Evolutionary conservation across 2,329 filamentous ascomycete genomes (phyloP), one percentile per base, ranked within the genome.

Genomic region (Fusarium clavum): DNA sequence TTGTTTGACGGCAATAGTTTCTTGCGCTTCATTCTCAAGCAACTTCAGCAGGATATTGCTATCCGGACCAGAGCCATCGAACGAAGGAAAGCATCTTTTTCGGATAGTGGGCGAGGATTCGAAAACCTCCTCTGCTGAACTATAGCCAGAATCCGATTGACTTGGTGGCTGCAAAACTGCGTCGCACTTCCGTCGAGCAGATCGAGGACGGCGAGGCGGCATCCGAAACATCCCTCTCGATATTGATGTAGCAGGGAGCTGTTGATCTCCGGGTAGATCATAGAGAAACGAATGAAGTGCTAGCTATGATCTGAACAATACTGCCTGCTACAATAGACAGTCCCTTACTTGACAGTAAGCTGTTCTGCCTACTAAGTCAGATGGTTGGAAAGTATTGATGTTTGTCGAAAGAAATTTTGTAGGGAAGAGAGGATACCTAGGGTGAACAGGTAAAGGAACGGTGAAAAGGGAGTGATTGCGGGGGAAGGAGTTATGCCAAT

Each of bases 91-190:
- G 20, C 29, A 57, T 29, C 45, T 58, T 20, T 43, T 48, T 22
- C 44, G 71, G 20, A 27, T 43, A 20, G 14, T 44, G 6, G 57
- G 55, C 6, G 63, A 61, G 14, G 38, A 24, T 41, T 48, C 49
- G 24, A 64, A 57, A 5, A 67, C 68, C 24, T 69, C 64, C 13
- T 78, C 76, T 32, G 65, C 43, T 25, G 78, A 77, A 34, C 67
- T 63, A 51, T 80, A 80, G 18, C 74, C 77, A 20, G 78, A 78
- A 41, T 78, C 78, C 18, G 64, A 52, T 6, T 73, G 72, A 47
- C 72, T 78, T 27, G 53, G 16, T 13, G 54, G 38, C 16, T 62
- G 48, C 24, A 45, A 48, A 20, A 56, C 58, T 41, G 32, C 34
- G 22, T 58, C 51, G 9, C 38, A 48, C 18, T 38, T 56, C 55